Conservation (phyloP, 805 yeast species). For the Candida boleticola region DNA sequence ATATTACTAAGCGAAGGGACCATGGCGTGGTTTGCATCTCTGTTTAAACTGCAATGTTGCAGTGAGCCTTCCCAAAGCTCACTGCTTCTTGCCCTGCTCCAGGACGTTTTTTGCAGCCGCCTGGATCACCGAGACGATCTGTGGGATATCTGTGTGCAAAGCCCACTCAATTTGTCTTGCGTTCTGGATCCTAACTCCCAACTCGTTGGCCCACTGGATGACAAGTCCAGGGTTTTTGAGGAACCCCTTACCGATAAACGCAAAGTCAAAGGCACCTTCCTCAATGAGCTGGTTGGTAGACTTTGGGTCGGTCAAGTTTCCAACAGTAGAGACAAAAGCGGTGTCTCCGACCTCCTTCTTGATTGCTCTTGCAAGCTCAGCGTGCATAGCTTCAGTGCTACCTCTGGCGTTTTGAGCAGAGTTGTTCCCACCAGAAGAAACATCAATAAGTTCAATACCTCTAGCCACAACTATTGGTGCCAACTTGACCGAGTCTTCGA, state of each 20-base stretch:
- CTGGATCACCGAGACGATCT: conserved; percentile 16
- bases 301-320: conserved; percentile 31
- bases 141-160: conserved; percentile 18
- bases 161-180: conserved; percentile 25
- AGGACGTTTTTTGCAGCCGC: background rate
- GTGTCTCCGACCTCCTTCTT: conserved; percentile 45
- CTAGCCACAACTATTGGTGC: conserved; percentile 35
- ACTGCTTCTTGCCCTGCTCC: too few species aligned
- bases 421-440: conserved; percentile 53
- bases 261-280: conserved; percentile 45
- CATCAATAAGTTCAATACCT: conserved; percentile 54
- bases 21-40: too few species aligned
- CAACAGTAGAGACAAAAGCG: conserved; percentile 46
- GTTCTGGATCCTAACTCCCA: conserved; percentile 40
- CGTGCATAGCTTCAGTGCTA: conserved; percentile 30
- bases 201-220: conserved; percentile 49
- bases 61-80: too few species aligned
- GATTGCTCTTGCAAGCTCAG: conserved; percentile 38
- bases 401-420: conserved; percentile 25
- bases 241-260: conserved; percentile 45
- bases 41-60: too few species aligned
- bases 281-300: conserved; percentile 41
- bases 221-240: conserved; percentile 51
- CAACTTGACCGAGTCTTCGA: conserved; percentile 43
- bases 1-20: too few species aligned